Percentiles rank a stretch among this genome's conserved stretches.
These are phyloP conservation scores for Funneliformis geosporum DNA, from an alignment of 192 early-diverging fungal genomes.

Conservation along the genomic window DNA sequence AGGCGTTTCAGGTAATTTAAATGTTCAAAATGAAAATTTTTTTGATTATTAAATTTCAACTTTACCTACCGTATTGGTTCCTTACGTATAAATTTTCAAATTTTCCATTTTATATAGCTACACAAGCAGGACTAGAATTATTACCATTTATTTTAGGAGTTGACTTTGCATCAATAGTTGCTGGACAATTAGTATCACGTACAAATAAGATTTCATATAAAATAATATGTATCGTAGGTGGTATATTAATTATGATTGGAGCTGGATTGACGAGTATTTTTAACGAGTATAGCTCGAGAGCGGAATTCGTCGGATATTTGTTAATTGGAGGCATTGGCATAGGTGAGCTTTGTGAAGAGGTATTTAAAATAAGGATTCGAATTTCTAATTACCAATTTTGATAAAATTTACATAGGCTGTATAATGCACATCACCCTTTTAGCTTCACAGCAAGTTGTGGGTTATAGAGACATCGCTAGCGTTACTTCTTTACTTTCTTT, in stretches of 20 bases:
- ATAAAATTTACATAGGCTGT: slow-evolving; percentile 2
- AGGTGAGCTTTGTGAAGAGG: slow-evolving; percentile 40
- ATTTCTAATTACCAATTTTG: background rate
- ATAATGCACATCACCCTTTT: slow-evolving; percentile 70
- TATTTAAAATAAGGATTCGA: background rate
- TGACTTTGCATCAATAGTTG: slow-evolving; percentile 60
- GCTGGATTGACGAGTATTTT: slow-evolving; percentile 59
- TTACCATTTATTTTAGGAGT: slow-evolving; percentile 73
- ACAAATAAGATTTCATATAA: slow-evolving; percentile 56
- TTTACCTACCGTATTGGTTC: background rate
- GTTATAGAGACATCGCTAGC: slow-evolving; percentile 58
- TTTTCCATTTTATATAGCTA: slow-evolving; percentile 49
- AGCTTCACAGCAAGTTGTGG: slow-evolving; percentile 68
- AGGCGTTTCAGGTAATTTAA: slow-evolving; percentile 42
- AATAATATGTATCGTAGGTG: slow-evolving; percentile 64
- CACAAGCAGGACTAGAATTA: slow-evolving; percentile 66
- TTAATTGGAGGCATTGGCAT: slow-evolving; percentile 73
- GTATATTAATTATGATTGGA: slow-evolving; percentile 59
- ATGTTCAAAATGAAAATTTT: background rate
- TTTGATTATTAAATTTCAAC: background rate
- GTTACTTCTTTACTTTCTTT: slow-evolving; percentile 65
- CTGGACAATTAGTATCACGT: slow-evolving; percentile 62
- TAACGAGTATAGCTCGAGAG: slow-evolving; percentile 43
- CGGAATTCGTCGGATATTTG: slow-evolving; percentile 61
- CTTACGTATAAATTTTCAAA: background rate